phyloP scores from a whole-genome alignment of 441 rosid genomes.

The Bruguiera hainesii region DNA sequence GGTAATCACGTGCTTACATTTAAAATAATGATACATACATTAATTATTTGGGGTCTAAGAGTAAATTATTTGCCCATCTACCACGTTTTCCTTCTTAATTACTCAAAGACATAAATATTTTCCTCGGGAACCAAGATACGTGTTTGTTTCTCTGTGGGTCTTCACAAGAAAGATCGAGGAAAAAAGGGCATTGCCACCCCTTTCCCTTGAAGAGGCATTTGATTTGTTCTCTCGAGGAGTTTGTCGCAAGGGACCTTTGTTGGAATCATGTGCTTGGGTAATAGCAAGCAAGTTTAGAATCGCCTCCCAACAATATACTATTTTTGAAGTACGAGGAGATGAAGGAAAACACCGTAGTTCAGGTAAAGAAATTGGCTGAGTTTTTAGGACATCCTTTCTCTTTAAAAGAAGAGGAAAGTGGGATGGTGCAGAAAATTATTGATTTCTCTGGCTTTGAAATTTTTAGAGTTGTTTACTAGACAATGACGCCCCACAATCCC shows the following conservation, averaged over 20 bases:
- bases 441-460: not conserved
- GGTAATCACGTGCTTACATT: no score
- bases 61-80: no score
- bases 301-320: not conserved
- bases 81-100: no score
- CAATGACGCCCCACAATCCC: no score
- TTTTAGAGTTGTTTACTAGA: no score
- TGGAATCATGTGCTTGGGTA: slow-evolving; percentile 4
- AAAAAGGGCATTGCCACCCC: not conserved
- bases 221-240: not conserved
- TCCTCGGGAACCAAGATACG: no score
- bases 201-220: not conserved
- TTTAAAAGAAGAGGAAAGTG: not conserved
- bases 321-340: not conserved
- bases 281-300: not conserved
- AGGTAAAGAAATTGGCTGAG: slow-evolving; percentile 7
- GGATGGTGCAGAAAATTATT: slow-evolving; percentile 1
- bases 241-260: not conserved
- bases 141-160: no score
- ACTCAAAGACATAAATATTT: no score
- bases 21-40: no score
- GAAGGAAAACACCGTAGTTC: not conserved
- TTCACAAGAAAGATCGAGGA: no score
- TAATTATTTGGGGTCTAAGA: no score
- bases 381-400: not conserved